Conservation (phyloP, 345 rosid species). For the Syzygium aromaticum region DNA sequence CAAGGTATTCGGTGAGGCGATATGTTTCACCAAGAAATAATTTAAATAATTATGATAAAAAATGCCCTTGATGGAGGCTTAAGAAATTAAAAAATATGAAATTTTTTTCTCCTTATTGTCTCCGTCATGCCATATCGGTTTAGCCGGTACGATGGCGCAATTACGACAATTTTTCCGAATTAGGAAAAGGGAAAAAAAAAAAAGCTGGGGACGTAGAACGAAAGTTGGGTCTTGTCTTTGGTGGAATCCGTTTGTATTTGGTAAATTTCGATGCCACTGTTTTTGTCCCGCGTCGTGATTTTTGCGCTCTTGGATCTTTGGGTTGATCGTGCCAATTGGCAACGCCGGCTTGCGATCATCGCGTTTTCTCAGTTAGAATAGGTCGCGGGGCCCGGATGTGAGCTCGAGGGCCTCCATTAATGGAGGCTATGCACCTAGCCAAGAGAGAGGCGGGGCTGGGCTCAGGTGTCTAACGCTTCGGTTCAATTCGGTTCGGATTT, state of each 20-base stretch:
- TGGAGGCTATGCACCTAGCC: too few relatives aligned
- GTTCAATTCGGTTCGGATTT: too few relatives aligned
- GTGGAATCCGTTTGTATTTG: background rate
- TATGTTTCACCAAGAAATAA: background rate
- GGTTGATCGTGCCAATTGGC: background rate
- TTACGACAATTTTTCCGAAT: background rate
- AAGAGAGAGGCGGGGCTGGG: background rate
- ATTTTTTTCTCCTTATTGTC: background rate
- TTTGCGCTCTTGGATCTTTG: background rate
- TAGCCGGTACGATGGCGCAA: background rate
- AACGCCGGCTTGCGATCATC: background rate
- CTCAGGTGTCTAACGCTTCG: too few relatives aligned
- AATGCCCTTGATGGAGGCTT: background rate
- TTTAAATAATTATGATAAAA: background rate
- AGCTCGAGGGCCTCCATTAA: background rate
- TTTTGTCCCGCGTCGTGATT: background rate
- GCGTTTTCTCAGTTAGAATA: background rate
- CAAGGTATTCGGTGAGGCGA: background rate
- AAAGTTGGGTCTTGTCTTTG: background rate
- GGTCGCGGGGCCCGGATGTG: background rate
- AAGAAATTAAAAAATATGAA: background rate
- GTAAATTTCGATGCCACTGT: background rate
- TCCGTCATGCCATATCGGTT: background rate
- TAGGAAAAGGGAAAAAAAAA: background rate
- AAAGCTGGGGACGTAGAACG: background rate